A percentile compares a stretch with the other conserved stretches of the same genome.
These are phyloP conservation scores for Codiaeum variegatum DNA, from an alignment of 441 rosid genomes.

Conservation along the genomic window DNA sequence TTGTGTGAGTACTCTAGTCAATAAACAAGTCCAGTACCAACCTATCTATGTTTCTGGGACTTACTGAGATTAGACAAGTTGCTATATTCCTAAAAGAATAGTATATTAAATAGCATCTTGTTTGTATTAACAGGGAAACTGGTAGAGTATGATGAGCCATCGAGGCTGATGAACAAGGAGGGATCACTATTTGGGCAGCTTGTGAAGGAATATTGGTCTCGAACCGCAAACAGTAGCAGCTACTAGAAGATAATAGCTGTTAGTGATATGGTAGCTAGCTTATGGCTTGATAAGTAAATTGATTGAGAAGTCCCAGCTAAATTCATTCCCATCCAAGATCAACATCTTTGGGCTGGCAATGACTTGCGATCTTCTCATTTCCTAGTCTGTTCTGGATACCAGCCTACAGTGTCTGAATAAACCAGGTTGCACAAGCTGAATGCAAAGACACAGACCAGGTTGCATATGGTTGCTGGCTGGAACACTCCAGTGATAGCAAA, in stretches of 20 bases:
- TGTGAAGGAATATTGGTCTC: slow-evolving; percentile 57
- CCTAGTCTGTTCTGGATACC: slow-evolving; percentile 43
- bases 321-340: slow-evolving; percentile 50
- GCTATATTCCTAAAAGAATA: too few relatives aligned
- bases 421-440: slow-evolving; percentile 19
- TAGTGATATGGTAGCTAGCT: too few relatives aligned
- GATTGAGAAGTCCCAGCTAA: slow-evolving; percentile 43
- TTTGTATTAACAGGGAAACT: slow-evolving; percentile 44
- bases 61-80: too few relatives aligned
- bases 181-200: slow-evolving; percentile 75
- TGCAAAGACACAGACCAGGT: slow-evolving; percentile 13
- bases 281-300: too few relatives aligned
- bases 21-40: too few relatives aligned
- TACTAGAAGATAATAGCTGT: neutral
- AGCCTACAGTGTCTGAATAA: slow-evolving; percentile 26
- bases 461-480: slow-evolving; percentile 8
- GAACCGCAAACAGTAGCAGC: neutral
- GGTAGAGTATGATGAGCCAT: slow-evolving; percentile 78
- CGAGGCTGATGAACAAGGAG: slow-evolving; percentile 57
- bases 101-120: neutral
- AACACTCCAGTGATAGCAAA: neutral
- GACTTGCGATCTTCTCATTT: slow-evolving; percentile 36
- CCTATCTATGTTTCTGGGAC: neutral
- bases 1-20: too few relatives aligned
- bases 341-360: slow-evolving; percentile 49